Percentiles rank a stretch among this genome's conserved stretches.
Conservation (phyloP, 148 eudicot genomes). For the Spergularia marina region DNA sequence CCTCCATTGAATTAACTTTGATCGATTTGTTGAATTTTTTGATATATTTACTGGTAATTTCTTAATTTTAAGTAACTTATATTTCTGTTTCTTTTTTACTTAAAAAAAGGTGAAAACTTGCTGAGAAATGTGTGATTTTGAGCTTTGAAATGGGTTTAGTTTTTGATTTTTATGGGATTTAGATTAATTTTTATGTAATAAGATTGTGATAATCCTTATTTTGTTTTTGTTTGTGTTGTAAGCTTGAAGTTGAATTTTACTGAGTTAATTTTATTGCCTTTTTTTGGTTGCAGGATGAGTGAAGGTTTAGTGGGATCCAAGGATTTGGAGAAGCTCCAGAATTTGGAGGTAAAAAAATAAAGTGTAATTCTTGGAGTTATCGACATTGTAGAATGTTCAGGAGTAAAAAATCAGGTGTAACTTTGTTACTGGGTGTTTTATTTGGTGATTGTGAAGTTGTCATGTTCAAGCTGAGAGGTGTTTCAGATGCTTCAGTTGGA, state of each 20-base stretch:
- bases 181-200: slow-evolving; percentile 15
- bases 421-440: slow-evolving; percentile 26
- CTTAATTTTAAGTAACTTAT: background rate
- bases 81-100: background rate
- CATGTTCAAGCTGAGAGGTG: slow-evolving; percentile 36
- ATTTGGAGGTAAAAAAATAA: slow-evolving; percentile 26
- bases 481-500: slow-evolving; percentile 28
- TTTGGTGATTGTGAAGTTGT: slow-evolving; percentile 23
- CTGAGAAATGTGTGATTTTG: slow-evolving; percentile 16
- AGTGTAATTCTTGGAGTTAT: slow-evolving; percentile 27
- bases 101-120: slow-evolving; percentile 14
- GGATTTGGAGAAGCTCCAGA: slow-evolving; percentile 23
- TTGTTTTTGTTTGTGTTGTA: background rate
- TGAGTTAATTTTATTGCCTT: slow-evolving; percentile 12
- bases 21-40: slow-evolving; percentile 12
- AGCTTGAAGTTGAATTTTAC: background rate
- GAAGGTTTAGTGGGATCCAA: slow-evolving; percentile 30
- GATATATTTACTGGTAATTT: background rate
- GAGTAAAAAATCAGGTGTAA: slow-evolving; percentile 23
- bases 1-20: slow-evolving; percentile 13
- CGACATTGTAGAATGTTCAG: slow-evolving; percentile 43
- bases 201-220: background rate
- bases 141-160: slow-evolving; percentile 14
- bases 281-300: slow-evolving; percentile 36
- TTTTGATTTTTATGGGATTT: background rate